A percentile compares a stretch with the other conserved stretches of the same genome.
These are phyloP conservation scores for Aspergillus baeticus DNA, from an alignment of 495 filamentous ascomycete species.

Conservation along the genomic window DNA sequence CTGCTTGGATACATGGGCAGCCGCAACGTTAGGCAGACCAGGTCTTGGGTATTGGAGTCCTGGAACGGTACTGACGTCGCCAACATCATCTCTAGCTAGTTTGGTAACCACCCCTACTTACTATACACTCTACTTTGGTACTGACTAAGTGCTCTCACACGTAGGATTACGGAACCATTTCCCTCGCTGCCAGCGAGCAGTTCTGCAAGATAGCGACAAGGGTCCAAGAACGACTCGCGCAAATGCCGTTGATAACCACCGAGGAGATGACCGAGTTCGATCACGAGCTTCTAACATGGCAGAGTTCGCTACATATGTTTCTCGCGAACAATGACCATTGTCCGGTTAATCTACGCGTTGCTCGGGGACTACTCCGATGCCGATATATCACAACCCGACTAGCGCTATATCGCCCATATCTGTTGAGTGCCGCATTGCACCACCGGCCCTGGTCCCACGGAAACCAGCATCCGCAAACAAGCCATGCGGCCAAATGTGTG, in stretches of 20 bases:
- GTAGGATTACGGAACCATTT: conserved; percentile 1
- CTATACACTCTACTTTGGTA: too few relatives aligned
- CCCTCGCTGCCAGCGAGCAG: neutral
- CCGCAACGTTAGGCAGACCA: neutral
- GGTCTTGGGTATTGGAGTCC: neutral
- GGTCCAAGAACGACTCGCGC: conserved; percentile 2
- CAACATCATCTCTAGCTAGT: too few relatives aligned
- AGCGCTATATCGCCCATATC: neutral
- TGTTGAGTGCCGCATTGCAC: conserved; percentile 6
- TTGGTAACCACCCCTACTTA: too few relatives aligned
- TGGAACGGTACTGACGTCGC: too few relatives aligned
- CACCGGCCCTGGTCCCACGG: neutral
- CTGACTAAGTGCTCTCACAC: too few relatives aligned
- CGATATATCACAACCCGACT: conserved; percentile 2
- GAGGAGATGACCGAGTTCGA: neutral
- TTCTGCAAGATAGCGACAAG: conserved; percentile 1
- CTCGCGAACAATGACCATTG: neutral
- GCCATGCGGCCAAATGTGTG: too few relatives aligned
- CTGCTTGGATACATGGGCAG: conserved; percentile 1
- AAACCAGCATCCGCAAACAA: neutral
- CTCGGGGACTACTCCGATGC: conserved; percentile 1
- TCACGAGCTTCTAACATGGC: neutral
- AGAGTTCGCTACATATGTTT: neutral
- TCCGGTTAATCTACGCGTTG: neutral
- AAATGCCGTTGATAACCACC: neutral